These are phyloP conservation scores for Chlorella vulgaris DNA, from an alignment of 139 green algal species.

Conservation along the genomic window DNA sequence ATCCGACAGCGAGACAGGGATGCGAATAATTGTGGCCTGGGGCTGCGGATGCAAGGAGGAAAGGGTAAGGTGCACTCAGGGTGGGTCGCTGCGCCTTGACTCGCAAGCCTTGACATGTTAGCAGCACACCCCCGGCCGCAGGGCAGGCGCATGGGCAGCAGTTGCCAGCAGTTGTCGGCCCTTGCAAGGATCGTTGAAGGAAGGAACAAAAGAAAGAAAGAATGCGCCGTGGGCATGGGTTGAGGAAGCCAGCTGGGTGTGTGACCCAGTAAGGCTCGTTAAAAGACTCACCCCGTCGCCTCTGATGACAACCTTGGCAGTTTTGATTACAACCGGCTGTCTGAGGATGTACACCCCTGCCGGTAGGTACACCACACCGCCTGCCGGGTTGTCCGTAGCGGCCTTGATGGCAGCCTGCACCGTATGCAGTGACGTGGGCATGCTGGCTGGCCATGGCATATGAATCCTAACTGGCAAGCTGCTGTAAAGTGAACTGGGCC, in stretches of 20 bases:
- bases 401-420: constrained; percentile 9
- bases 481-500: too few relatives aligned
- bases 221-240: too few relatives aligned
- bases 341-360: background rate
- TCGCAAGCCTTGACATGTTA: background rate
- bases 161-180: too few relatives aligned
- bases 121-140: too few relatives aligned
- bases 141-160: too few relatives aligned
- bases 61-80: background rate
- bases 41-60: background rate
- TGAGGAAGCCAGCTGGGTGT: too few relatives aligned
- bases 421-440: background rate
- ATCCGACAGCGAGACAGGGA: constrained; percentile 9
- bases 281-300: background rate
- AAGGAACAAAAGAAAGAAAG: too few relatives aligned
- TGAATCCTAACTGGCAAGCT: background rate
- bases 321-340: background rate
- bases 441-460: background rate
- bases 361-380: constrained; percentile 1
- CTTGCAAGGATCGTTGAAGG: too few relatives aligned
- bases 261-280: too few relatives aligned
- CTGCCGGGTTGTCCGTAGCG: background rate
- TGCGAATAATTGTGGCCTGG: background rate
- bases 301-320: background rate
- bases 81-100: too few relatives aligned